phyloP scores from a whole-genome alignment of 306 rosid genomes.

The Lotus japonicus region DNA sequence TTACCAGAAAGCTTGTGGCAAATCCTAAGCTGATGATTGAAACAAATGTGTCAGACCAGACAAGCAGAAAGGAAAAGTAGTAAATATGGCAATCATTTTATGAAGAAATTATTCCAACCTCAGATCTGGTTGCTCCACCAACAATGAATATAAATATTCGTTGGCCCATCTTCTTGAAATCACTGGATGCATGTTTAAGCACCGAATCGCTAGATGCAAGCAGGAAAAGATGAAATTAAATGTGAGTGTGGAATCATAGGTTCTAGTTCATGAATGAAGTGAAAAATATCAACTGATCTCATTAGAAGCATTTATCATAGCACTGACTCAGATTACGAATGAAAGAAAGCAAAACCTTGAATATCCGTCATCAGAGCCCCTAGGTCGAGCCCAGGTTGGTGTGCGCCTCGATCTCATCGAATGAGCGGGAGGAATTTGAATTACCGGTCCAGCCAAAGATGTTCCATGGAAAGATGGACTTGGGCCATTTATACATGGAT shows the following conservation, averaged over 20 bases:
- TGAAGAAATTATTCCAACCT: slow-evolving; percentile 42
- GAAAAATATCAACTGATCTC: background rate
- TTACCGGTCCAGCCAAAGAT: slow-evolving; percentile 36
- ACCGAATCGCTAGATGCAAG: slow-evolving; percentile 59
- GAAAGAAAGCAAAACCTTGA: slow-evolving; percentile 56
- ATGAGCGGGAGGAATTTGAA: slow-evolving; percentile 53
- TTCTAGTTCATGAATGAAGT: background rate
- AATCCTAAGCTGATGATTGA: slow-evolving; percentile 66
- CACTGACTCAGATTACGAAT: background rate
- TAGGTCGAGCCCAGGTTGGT: slow-evolving; percentile 87
- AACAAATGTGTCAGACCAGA: slow-evolving; percentile 20
- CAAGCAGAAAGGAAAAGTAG: background rate
- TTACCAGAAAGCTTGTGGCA: slow-evolving; percentile 92
- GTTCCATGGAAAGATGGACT: slow-evolving; percentile 65
- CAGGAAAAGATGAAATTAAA: slow-evolving; percentile 10
- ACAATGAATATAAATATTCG: slow-evolving; percentile 85
- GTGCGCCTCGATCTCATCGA: slow-evolving; percentile 88
- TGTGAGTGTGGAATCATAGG: background rate
- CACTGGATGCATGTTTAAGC: slow-evolving; percentile 70
- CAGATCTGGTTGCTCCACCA: slow-evolving; percentile 97
- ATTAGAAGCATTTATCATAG: slow-evolving; percentile 14
- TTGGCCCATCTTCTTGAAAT: slow-evolving; percentile 84
- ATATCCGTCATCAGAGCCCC: slow-evolving; percentile 88
- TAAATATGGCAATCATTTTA: background rate
- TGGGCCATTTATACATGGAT: slow-evolving; percentile 88